These are phyloP conservation scores for Auriscalpium vulgare DNA, from an alignment of 768 basidiomycete genomes.

Conservation along the genomic window DNA sequence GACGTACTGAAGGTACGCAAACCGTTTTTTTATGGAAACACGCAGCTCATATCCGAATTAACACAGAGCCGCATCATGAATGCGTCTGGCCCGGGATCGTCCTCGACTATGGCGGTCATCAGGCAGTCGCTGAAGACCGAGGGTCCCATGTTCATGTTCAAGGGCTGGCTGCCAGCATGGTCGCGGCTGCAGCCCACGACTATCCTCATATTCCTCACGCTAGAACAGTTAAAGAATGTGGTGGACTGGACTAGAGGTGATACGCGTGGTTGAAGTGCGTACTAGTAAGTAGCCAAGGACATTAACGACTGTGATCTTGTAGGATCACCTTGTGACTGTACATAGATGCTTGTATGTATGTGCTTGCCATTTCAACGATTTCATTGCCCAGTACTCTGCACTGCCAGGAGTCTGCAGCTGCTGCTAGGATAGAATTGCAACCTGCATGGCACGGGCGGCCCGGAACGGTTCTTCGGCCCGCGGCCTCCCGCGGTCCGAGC, in stretches of 20 bases:
- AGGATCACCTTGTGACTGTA: no score
- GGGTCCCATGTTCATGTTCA: conserved; percentile 87
- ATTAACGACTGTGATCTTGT: no score
- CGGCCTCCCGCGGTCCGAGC: no score
- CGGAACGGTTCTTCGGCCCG: no score
- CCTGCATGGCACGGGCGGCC: no score
- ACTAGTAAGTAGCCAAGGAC: not conserved
- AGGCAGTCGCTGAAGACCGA: conserved; percentile 59
- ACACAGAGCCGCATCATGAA: conserved; percentile 79
- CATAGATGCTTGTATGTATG: no score
- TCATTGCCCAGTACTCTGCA: no score
- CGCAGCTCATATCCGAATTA: not conserved
- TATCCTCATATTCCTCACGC: conserved; percentile 78
- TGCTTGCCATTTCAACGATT: no score
- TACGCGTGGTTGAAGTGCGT: not conserved
- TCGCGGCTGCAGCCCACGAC: conserved; percentile 80
- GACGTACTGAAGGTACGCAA: conserved; percentile 68
- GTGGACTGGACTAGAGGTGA: conserved; percentile 45
- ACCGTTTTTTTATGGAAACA: no score
- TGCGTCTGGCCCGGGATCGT: conserved; percentile 74
- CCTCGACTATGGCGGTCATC: conserved; percentile 66
- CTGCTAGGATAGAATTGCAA: no score
- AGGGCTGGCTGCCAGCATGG: conserved; percentile 88
- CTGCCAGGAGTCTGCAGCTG: no score
- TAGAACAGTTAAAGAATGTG: conserved; percentile 71